Percentiles rank a stretch among this genome's conserved stretches.
phyloP scores from a whole-genome alignment of 768 basidiomycete species.

The Peribolospora kevripleyi region DNA sequence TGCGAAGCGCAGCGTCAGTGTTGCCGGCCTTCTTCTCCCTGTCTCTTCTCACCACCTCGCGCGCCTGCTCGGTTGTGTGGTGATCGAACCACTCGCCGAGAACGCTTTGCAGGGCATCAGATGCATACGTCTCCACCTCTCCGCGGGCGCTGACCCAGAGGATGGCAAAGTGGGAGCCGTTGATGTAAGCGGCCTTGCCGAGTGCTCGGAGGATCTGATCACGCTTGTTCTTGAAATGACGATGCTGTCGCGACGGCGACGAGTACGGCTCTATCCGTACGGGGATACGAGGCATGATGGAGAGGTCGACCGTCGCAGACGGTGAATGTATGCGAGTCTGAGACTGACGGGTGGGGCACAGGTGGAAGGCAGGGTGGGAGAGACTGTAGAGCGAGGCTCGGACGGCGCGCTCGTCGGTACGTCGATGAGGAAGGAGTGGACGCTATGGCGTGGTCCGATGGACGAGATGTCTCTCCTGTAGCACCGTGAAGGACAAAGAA shows the following conservation, averaged over 20 bases:
- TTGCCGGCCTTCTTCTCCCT: slow-evolving; percentile 6
- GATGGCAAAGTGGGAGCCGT: slow-evolving; percentile 22
- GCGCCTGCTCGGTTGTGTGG: slow-evolving; percentile 4
- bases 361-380: no score
- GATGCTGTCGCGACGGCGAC: slow-evolving; percentile 18
- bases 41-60: not conserved
- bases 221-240: slow-evolving; percentile 21
- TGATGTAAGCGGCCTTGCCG: slow-evolving; percentile 20
- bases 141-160: slow-evolving; percentile 20
- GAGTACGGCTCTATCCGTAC: slow-evolving; percentile 21
- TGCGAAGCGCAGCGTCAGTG: not conserved
- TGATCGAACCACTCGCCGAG: slow-evolving; percentile 11
- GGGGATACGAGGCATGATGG: slow-evolving; percentile 20
- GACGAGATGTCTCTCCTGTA: no score
- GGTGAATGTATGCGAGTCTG: no score
- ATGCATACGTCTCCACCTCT: slow-evolving; percentile 21
- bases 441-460: no score
- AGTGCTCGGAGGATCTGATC: slow-evolving; percentile 20
- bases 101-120: slow-evolving; percentile 18
- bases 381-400: no score
- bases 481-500: no score
- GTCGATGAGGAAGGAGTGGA: no score
- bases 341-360: no score
- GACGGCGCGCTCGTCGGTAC: no score
- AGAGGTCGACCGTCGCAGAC: not conserved